These are phyloP conservation scores for Chlorella sorokiniana DNA, from an alignment of 139 green algal genomes.

Conservation along the genomic window DNA sequence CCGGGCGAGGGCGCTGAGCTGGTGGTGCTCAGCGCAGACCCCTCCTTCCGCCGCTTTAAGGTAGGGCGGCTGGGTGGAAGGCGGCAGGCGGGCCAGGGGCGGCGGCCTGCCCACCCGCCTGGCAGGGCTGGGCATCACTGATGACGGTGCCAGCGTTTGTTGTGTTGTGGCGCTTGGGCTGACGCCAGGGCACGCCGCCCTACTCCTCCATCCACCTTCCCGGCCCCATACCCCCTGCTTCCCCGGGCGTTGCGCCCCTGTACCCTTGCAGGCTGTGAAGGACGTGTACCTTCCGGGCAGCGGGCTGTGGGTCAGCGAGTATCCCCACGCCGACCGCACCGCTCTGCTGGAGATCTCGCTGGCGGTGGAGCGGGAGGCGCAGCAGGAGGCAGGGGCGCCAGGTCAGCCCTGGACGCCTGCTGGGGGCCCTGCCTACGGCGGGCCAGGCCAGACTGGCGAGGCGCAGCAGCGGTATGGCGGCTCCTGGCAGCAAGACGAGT, in stretches of 20 bases:
- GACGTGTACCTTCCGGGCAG: slow-evolving; percentile 82
- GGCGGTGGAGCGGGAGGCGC: slow-evolving; percentile 58
- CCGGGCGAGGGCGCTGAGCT: slow-evolving; percentile 58
- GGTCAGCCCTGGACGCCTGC: too few relatives aligned
- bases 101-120: too few relatives aligned
- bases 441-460: too few relatives aligned
- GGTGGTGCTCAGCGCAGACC: slow-evolving; percentile 67
- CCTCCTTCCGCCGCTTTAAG: slow-evolving; percentile 73
- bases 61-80: slow-evolving; percentile 38
- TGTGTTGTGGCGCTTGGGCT: neutral
- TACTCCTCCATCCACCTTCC: too few relatives aligned
- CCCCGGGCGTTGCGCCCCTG: neutral
- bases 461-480: too few relatives aligned
- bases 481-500: too few relatives aligned
- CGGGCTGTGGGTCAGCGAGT: slow-evolving; percentile 82
- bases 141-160: too few relatives aligned
- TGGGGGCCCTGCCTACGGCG: too few relatives aligned
- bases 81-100: too few relatives aligned
- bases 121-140: too few relatives aligned
- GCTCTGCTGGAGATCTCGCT: slow-evolving; percentile 74
- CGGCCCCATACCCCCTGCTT: neutral
- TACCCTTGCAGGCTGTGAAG: slow-evolving; percentile 68
- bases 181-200: neutral
- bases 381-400: neutral
- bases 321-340: slow-evolving; percentile 74